Percentiles rank a stretch among this genome's conserved stretches.
These are phyloP conservation scores for Fusarium austroafricanum DNA, from an alignment of 2,329 filamentous ascomycete genomes.

Conservation along the genomic window DNA sequence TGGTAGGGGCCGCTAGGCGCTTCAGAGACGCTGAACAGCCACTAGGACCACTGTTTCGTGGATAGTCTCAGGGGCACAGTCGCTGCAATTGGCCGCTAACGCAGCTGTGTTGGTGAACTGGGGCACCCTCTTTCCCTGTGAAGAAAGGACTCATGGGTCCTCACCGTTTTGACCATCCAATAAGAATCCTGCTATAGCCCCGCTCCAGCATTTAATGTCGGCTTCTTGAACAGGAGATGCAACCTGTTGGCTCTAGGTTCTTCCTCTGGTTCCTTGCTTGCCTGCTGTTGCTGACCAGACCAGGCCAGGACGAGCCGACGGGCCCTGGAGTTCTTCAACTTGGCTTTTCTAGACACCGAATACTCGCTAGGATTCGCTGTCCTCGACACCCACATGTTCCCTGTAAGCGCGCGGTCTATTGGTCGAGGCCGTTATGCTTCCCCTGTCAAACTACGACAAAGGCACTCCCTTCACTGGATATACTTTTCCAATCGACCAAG, in stretches of 20 bases:
- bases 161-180: conserved; percentile 29
- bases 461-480: not conserved
- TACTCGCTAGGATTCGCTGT: conserved; percentile 32
- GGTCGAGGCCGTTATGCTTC: conserved; percentile 30
- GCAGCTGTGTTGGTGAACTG: conserved; percentile 24
- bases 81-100: conserved; percentile 42
- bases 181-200: not conserved
- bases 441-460: conserved; percentile 42
- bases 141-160: no score
- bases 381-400: conserved; percentile 14
- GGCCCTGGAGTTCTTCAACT: conserved; percentile 12
- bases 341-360: conserved; percentile 24
- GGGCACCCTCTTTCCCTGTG: conserved; percentile 2
- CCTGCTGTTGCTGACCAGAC: not conserved
- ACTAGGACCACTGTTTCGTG: conserved; percentile 35
- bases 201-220: conserved; percentile 29
- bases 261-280: conserved; percentile 7
- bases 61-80: conserved; percentile 38
- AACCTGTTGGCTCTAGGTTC: conserved; percentile 29
- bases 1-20: conserved; percentile 34
- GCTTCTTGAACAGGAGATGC: conserved; percentile 27
- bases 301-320: no score
- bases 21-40: conserved; percentile 28
- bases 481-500: conserved; percentile 12
- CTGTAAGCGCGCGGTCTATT: conserved; percentile 39